Evolutionary conservation across 23 red algal species (phyloP), one percentile per base, ranked within the genome.

Genomic region (Cyanidioschyzon merolae): DNA sequence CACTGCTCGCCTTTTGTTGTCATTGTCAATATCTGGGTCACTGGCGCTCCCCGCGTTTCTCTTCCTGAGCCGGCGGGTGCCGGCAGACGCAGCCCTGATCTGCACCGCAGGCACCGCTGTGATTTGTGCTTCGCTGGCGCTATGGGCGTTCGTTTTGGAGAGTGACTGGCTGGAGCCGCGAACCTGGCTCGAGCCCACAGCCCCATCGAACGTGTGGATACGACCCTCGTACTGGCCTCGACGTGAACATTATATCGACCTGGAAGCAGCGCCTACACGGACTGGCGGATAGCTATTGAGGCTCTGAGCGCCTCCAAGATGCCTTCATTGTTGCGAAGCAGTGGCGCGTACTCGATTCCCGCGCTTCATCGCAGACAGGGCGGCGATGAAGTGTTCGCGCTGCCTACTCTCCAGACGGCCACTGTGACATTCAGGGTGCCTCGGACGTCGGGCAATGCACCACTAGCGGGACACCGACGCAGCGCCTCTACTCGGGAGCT

Each of bases 81-180:
- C 21, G n/a, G 63, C 63, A 7, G 63, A 71, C 7, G n/a, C 63
- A 35, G 63, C 63, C 29, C 7, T 71, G n/a, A 32, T 71, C 12
- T 32, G 63, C 32, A 71, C 32, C n/a, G n/a, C 32, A 35, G 63
- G 63, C 63, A 71, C 63, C 63, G n/a, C 32, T 7, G 21, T 71
- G 12, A 71, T 71, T 35, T 32, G 16, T 32, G 21, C 63, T 17
- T 71, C 63, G 29, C n/a, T 35, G 3, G 63, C 63, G 29, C 63
- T 71, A 35, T 71, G 63, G 63, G 63, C 63, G 12, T 71, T 71
- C 30, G 32, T 71, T 15, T 27, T 71, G 63, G 63, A 71, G 29
- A 71, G 63, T 35, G 63, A 71, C 63, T 71, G 63, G 63, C 63
- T 71, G 12, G 63, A 71, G 63, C 63, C 63, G 32, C 12, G 32